These are phyloP conservation scores for Lenwebbia sp. DNA, from an alignment of 345 rosid species.

Conservation along the genomic window DNA sequence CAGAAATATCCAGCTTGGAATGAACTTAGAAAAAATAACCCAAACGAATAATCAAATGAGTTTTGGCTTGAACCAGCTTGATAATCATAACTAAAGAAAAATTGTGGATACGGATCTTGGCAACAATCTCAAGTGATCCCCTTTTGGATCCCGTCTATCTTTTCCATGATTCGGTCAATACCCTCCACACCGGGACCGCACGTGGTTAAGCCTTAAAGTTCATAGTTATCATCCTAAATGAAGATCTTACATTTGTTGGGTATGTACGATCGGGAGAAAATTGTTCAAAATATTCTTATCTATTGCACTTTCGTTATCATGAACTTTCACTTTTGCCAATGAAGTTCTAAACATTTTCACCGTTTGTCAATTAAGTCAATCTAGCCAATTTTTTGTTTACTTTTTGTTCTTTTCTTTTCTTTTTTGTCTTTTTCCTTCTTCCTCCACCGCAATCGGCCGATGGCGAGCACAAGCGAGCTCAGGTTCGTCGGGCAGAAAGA, in stretches of 20 bases:
- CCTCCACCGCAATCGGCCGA: no score
- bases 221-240: neutral
- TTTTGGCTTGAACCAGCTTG: neutral
- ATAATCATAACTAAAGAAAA: neutral
- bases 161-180: neutral
- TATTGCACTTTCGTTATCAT: no score
- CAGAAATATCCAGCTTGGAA: neutral
- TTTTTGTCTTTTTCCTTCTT: no score
- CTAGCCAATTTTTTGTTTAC: no score
- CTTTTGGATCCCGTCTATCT: neutral
- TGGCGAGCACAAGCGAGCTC: no score
- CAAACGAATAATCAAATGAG: neutral
- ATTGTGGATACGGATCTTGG: neutral
- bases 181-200: neutral
- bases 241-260: neutral
- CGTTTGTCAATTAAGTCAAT: no score
- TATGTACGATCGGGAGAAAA: neutral
- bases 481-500: no score
- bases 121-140: neutral
- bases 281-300: no score
- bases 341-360: no score
- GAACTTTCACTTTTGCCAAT: no score
- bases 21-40: neutral
- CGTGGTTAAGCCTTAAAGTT: neutral
- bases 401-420: no score